Percentiles rank a stretch among this genome's conserved stretches.
phyloP scores from a whole-genome alignment of 176 grass and related monocot species.

The Neostapfia colusana region DNA sequence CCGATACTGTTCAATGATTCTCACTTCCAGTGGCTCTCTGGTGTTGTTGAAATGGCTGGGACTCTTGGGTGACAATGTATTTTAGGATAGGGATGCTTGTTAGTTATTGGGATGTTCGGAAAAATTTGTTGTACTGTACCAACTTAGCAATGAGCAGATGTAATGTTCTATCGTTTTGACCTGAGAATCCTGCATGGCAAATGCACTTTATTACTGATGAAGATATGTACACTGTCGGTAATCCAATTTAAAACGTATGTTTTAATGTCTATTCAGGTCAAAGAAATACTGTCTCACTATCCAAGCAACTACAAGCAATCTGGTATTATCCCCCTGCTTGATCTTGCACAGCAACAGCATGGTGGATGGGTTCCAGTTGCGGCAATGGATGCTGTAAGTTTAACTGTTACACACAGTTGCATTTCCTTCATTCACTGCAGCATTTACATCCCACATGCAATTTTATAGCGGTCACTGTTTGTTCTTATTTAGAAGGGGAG shows the following conservation, averaged over 20 bases:
- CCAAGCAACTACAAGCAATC: constrained; percentile 99
- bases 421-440: background rate
- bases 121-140: background rate
- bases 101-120: background rate
- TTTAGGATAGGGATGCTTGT: background rate
- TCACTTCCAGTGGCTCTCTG: background rate
- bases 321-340: constrained; percentile 80
- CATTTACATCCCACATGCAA: background rate
- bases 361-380: constrained; percentile 95
- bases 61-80: background rate
- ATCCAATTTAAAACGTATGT: background rate
- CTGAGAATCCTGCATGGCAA: background rate
- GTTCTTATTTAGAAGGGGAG: background rate
- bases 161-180: background rate
- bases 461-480: background rate
- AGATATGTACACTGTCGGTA: background rate
- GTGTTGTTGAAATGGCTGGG: background rate
- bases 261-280: constrained; percentile 47
- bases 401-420: background rate
- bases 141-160: background rate
- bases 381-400: constrained; percentile 89
- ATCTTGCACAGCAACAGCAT: constrained; percentile 93
- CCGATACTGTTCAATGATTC: background rate
- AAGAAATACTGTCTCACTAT: constrained; percentile 85
- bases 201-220: background rate